Evolutionary conservation across 441 rosid genomes (phyloP), one percentile per base, ranked within the genome.

Genomic region (Bocquillonia castaneifolia): DNA sequence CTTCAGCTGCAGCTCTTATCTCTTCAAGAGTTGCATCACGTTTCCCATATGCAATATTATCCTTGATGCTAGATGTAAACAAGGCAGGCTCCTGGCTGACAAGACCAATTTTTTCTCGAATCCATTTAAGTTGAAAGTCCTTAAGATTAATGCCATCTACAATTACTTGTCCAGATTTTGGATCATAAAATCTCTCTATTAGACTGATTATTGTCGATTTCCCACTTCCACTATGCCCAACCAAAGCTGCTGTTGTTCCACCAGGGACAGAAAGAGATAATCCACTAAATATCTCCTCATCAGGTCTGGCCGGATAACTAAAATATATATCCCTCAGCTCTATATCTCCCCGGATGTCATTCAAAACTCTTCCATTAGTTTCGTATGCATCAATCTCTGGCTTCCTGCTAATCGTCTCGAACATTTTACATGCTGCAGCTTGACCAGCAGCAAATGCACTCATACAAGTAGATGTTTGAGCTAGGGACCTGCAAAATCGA

Each of bases 151-250:
- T 72, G 31, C 91, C 95, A 70, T 91, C 97, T 26, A 88, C 79
- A 22, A 88, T 80, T 51, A 91, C 86, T 75, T 83, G 88, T 53
- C 95, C 95, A 3, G 85, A 78, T 20, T 70, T 83, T 4, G 97
- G 97, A 72, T 91, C 97, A 57, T 89, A 91, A 70, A 89, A 91
- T 72, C 97, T 78, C 79, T 89, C 93, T 25, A 91, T 80, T 51
- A 91, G 72, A 77, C 89, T 84, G 15, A 91, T 80, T 7, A 87
- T 89, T 0, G 97, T 91, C 8, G 97, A 91, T 68, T 91, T 91
- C 29, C 96, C 97, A 32, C 97, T 87, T 66, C 97, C 97, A 66
- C 97, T 91, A 58, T 87, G 89, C n/a, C 97, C 96, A 54, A 91
- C 96, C 81, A 91, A 68, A 39, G 97, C 92, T 45, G 77, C 77